A percentile compares a stretch with the other conserved stretches of the same genome.
Conservation (phyloP, 108 stramenopile genomes). For the Pseudonitzschia pungens region DNA sequence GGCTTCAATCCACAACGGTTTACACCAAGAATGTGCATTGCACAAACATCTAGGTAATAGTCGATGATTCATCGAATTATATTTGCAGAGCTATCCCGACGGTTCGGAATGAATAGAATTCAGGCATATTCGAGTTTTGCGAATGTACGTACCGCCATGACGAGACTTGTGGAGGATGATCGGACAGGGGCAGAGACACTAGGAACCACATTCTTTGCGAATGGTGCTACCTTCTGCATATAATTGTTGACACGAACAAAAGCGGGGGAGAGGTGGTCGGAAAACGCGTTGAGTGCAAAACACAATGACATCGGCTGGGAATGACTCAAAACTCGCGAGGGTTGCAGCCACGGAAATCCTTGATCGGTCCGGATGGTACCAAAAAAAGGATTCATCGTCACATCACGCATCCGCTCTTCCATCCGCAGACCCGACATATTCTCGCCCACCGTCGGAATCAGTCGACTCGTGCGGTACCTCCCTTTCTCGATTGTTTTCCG, state of each 20-base stretch:
- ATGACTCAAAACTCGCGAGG: too few species aligned
- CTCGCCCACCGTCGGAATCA: background rate
- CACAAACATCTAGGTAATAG: too few species aligned
- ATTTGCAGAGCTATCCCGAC: too few species aligned
- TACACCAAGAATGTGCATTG: too few species aligned
- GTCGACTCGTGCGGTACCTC: background rate
- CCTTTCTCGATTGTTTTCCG: background rate
- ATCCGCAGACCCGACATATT: background rate
- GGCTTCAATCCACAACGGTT: background rate
- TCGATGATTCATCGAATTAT: too few species aligned
- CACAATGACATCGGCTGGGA: too few species aligned
- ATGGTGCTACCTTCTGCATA: constrained; percentile 2
- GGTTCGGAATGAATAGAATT: too few species aligned
- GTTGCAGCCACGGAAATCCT: too few species aligned
- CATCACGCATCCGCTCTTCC: background rate
- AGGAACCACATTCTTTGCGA: background rate
- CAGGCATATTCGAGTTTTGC: background rate
- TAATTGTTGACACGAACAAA: background rate
- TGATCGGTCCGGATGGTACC: too few species aligned
- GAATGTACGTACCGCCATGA: constrained; percentile 18
- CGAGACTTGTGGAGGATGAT: constrained; percentile 7
- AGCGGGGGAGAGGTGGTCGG: background rate
- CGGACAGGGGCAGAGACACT: background rate
- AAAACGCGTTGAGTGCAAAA: background rate
- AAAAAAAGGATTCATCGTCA: background rate